Conservation (phyloP, 2,329 filamentous ascomycete genomes). For the Exophiala dermatitidis region DNA sequence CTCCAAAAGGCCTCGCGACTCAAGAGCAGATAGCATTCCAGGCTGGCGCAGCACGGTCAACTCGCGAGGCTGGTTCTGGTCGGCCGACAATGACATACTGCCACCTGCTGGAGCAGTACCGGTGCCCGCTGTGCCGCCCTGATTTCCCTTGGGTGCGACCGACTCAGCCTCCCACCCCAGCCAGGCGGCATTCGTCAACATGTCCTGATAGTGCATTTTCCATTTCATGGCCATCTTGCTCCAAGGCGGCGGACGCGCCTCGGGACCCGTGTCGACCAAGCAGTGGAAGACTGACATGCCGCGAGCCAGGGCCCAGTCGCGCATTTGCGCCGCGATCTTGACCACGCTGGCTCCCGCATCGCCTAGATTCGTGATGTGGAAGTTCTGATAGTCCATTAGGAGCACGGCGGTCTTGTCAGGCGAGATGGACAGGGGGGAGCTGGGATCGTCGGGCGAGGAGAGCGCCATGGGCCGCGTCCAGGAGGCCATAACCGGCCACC, state of each 20-base stretch:
- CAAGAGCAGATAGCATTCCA: slow-evolving; percentile 29
- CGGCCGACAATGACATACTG: too few species aligned
- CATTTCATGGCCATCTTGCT: slow-evolving; percentile 24
- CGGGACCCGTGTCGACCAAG: slow-evolving; percentile 22
- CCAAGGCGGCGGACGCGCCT: slow-evolving; percentile 21
- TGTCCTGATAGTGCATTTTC: slow-evolving; percentile 4
- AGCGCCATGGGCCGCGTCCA: background rate
- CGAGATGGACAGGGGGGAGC: slow-evolving; percentile 23
- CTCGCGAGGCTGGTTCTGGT: slow-evolving; percentile 11
- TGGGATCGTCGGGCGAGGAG: slow-evolving; percentile 12
- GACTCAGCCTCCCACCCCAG: slow-evolving; percentile 20
- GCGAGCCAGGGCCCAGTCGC: slow-evolving; percentile 29
- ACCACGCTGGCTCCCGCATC: slow-evolving; percentile 18
- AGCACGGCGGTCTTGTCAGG: slow-evolving; percentile 29
- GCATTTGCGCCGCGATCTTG: slow-evolving; percentile 23
- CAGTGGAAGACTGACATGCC: slow-evolving; percentile 29
- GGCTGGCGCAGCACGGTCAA: slow-evolving; percentile 24
- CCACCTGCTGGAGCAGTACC: too few species aligned
- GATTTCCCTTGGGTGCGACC: slow-evolving; percentile 4
- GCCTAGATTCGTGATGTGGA: slow-evolving; percentile 22
- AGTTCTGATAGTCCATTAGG: slow-evolving; percentile 31
- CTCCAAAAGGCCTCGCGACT: slow-evolving; percentile 27
- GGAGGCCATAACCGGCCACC: too few species aligned
- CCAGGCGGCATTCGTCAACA: slow-evolving; percentile 13
- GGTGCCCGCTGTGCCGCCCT: too few species aligned